Base-by-base conservation (phyloP, 1,284 basidiomycete genomes). In the Melampsora larici-populina region DNA sequence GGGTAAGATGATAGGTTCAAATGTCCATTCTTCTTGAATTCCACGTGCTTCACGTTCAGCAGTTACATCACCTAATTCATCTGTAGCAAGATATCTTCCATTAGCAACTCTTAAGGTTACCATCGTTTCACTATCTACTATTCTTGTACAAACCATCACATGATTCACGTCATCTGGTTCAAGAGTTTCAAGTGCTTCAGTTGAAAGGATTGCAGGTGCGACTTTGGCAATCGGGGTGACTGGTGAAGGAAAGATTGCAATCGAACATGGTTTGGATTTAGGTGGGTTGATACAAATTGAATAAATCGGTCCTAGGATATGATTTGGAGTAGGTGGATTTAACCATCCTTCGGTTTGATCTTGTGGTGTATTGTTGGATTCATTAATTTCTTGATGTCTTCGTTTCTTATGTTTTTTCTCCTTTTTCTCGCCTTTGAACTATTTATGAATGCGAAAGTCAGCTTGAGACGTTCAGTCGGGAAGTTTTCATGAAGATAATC, bases 21-120 rank as follows among this genome's bases (percentile, higher is more conserved):
- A 90, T 2, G 90, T 90, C 91, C 91, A 94, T 83, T 93, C 91
- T 83, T 94, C 92, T 83, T 93, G 91, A 7, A 91, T 89, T 1
- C 92, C 92, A 58, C 92, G 87, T 9, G 92, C 92, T 82, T 83
- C 92, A 74, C 90, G 86, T 81, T 93, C 90, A 51, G 91, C 90
- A 79, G 89, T 89, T 13, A 94, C 90, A 21, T 92, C 84, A 1
- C 92, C 92, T 81, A 92, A 89, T 79, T 89, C 87, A 84, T 94
- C 91, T 83, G 90, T 91, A 21, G 91, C 92, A 66, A 94, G 85
- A 83, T 93, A 94, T 83, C 92, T 93, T 24, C 92, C 92, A 82
- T 91, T 90, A 15, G 91, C 91, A 48, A 91, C 91, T 26, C 92
- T 88, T 75, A 94, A 85, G 82, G 93, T 94, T 81, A 94, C 87